Base-by-base conservation (phyloP, 2,329 filamentous ascomycete species). In the Aspergillus fumigatiaffinis region DNA sequence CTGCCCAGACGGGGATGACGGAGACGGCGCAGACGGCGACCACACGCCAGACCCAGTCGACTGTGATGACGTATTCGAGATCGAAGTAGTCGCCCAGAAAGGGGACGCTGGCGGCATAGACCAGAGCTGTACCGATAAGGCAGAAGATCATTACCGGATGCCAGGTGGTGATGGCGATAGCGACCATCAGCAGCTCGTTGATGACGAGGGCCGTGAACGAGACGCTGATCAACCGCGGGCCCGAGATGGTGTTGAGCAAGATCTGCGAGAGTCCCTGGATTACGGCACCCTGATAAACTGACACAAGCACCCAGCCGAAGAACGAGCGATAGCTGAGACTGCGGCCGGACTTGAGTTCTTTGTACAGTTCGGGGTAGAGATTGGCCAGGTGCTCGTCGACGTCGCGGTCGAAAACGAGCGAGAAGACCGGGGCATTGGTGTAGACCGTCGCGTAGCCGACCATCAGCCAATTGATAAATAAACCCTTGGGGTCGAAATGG, bases 381-480 rank as follows among this genome's bases (percentile, higher is more conserved):
- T 94, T 97, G 21, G 94, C 92, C 4, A 99, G 83, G 53, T 89
- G 86, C 76, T 97, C 93, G 69, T 97, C 92, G 4, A 99, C 93
- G 68, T 99, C 94, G 69, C 89, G 89, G 77, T 99, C 94, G 1
- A 99, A 84, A 1, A 97, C 92, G 6, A 99, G 86, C 0, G 90
- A 95, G 71, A 99, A 89, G 35, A 99, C 94, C 0, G 94, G 94
- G 17, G 86, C 83, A 73, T 95, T 96, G 17, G 94, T 99, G 77
- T 99, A 99, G 4, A 97, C 82, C 0, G 94, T 99, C 0, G 92
- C 92, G 71, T 99, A 99, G 50, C 94, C 94, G 12, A 99, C 94
- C 62, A 99, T 85, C 14, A 99, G 84, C 92, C 93, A 99, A 72
- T 97, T 91, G 78, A 88, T 91, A 80, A 97, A 99, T 8, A 99